phyloP scores from a whole-genome alignment of 768 basidiomycete species.

The Terana coerulea region DNA sequence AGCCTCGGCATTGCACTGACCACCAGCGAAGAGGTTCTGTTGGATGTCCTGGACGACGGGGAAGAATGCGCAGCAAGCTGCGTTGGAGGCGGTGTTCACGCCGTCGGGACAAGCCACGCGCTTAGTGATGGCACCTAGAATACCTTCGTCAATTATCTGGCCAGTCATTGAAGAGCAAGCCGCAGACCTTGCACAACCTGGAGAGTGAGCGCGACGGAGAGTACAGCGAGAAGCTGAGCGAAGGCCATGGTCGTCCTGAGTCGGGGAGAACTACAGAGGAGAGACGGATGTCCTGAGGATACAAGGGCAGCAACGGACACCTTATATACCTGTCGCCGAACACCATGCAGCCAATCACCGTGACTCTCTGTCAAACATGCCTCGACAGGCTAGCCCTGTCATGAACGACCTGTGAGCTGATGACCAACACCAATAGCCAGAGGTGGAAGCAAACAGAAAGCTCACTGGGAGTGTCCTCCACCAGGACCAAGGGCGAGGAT shows the following conservation, averaged over 20 bases:
- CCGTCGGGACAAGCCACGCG: conserved; percentile 27
- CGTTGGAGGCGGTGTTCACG: conserved; percentile 22
- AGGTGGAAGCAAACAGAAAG: neutral
- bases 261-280: neutral
- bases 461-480: neutral
- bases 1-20: conserved; percentile 25
- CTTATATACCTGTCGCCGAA: neutral
- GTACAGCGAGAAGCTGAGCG: conserved; percentile 1
- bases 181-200: neutral
- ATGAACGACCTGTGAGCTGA: too few species aligned
- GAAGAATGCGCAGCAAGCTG: conserved; percentile 27
- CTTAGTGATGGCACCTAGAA: conserved; percentile 2
- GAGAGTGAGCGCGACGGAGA: neutral
- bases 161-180: neutral
- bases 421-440: too few species aligned
- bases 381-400: neutral
- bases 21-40: conserved; percentile 22
- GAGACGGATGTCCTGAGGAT: neutral
- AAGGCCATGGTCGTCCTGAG: conserved; percentile 1
- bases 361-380: neutral
- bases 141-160: too few species aligned
- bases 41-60: conserved; percentile 27
- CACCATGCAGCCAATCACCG: neutral
- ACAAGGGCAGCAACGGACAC: too few species aligned
- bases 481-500: neutral